Evolutionary conservation across 805 yeast species (phyloP), one percentile per base, ranked within the genome.

Genomic region (Huiozyma sinensis): DNA sequence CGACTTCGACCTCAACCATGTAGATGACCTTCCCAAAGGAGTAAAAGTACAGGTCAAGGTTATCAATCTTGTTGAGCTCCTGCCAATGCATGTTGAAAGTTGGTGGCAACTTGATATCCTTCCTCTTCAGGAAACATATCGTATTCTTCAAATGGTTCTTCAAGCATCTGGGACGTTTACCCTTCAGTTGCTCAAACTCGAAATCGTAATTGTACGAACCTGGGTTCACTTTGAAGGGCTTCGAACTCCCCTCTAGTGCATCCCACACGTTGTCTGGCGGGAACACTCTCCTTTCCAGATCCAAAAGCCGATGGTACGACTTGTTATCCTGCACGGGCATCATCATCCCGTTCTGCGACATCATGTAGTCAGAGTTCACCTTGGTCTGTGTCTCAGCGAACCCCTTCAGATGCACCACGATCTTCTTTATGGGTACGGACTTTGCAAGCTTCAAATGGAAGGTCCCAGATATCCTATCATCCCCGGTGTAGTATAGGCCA

Each of bases 351-450:
- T 51, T 50, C 33, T 52, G 58, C n/a, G 50, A 45, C 41, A 52
- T 47, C 41, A 50, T 43, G 38, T 47, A 47, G 7, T 49, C 50
- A 10, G 53, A 45, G 41, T 55, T 61, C 30, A 53, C 43, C 35
- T 53, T 55, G 1, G 61, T 56, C 13, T 52, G 39, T 0, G 65
- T 58, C 42, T 59, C 60, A 11, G 56, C 45, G 33, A 53, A 54
- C 5, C 61, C 64, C 41, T 54, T 55, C 28, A 78, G 70, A 60
- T 94, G 89, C 60, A 73, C 74, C 56, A 67, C 83, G 51, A 65
- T 58, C 36, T 52, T 43, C 39, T 53, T 50, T 8, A 67, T 52
- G 28, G 61, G 46, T n/a, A 55, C 39, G 1, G 61, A 52, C 36
- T 52, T 63, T 9, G 45, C 50, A 13, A 53, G 49, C 12, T 50